Percentiles rank a stretch among this genome's conserved stretches.
Conservation (phyloP, 176 grass and related monocot genomes). For the Cenchrus fungigraminus region DNA sequence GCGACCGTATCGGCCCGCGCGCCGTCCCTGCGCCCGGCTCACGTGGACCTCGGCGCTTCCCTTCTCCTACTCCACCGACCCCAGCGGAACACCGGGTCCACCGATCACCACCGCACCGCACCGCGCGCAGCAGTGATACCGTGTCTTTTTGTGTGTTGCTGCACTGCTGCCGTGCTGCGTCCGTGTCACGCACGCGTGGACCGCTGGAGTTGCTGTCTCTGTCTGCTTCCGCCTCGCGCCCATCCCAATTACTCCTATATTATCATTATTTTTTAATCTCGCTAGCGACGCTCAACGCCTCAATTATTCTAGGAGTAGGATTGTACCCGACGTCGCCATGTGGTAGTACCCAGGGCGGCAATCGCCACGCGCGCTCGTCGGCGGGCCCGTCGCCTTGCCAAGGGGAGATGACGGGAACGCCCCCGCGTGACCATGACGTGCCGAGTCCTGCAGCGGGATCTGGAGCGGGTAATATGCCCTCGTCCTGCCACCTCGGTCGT, state of each 20-base stretch:
- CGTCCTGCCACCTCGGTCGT: neutral
- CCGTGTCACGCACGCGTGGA: neutral
- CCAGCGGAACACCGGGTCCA: no score
- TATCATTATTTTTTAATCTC: neutral
- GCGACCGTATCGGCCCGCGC: neutral
- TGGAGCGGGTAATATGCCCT: rapidly evolving
- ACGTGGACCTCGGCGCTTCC: conserved; percentile 10
- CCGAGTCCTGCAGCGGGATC: rapidly evolving
- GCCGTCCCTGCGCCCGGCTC: conserved; percentile 7
- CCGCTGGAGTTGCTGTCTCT: neutral
- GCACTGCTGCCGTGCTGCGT: neutral
- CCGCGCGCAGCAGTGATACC: neutral
- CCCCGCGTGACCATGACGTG: neutral
- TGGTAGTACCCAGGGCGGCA: no score
- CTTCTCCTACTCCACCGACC: neutral
- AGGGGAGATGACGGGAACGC: rapidly evolving
- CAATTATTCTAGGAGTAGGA: neutral
- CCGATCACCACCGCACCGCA: neutral
- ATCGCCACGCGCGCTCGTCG: no score
- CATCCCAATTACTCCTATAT: neutral
- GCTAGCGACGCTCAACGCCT: neutral
- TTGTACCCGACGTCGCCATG: neutral
- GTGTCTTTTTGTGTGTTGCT: neutral
- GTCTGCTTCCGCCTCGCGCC: neutral
- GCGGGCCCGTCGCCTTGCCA: neutral